Conservation (phyloP, 2,329 filamentous ascomycete genomes). For the Arthrobotrys sphaeroides region DNA sequence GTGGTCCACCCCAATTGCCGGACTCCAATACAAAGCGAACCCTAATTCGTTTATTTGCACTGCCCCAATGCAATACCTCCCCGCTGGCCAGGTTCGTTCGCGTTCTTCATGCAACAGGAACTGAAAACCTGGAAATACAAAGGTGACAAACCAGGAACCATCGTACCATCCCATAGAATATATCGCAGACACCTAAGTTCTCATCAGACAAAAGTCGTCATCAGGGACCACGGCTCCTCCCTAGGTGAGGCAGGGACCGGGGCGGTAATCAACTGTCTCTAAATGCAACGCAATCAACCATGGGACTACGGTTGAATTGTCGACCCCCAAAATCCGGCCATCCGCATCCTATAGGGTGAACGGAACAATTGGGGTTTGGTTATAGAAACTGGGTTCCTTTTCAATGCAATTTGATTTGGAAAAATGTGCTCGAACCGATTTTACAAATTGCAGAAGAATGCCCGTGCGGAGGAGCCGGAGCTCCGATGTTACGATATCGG, state of each 20-base stretch:
- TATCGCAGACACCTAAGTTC: slow-evolving; percentile 5
- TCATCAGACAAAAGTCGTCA: slow-evolving; percentile 30
- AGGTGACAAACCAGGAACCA: neutral
- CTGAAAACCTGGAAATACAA: slow-evolving; percentile 14
- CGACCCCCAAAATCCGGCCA: neutral
- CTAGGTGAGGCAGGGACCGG: slow-evolving; percentile 33
- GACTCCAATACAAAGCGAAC: neutral
- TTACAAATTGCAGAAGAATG: neutral
- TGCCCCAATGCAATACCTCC: neutral
- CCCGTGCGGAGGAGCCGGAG: neutral
- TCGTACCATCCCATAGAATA: neutral
- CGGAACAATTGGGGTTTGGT: neutral
- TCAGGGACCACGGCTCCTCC: slow-evolving; percentile 27
- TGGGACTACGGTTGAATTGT: slow-evolving; percentile 36
- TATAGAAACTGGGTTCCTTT: neutral
- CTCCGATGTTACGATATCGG: slow-evolving; percentile 5
- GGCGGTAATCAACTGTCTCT: slow-evolving; percentile 21
- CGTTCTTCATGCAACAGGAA: neutral
- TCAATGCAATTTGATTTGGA: neutral
- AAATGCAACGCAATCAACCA: slow-evolving; percentile 44
- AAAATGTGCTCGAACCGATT: neutral
- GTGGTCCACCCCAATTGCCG: neutral
- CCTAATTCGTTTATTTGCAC: slow-evolving; percentile 3
- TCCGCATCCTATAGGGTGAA: neutral
- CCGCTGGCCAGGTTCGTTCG: neutral